These are phyloP conservation scores for Fusarium duplospermum DNA, from an alignment of 2,329 filamentous ascomycete genomes.

Conservation along the genomic window DNA sequence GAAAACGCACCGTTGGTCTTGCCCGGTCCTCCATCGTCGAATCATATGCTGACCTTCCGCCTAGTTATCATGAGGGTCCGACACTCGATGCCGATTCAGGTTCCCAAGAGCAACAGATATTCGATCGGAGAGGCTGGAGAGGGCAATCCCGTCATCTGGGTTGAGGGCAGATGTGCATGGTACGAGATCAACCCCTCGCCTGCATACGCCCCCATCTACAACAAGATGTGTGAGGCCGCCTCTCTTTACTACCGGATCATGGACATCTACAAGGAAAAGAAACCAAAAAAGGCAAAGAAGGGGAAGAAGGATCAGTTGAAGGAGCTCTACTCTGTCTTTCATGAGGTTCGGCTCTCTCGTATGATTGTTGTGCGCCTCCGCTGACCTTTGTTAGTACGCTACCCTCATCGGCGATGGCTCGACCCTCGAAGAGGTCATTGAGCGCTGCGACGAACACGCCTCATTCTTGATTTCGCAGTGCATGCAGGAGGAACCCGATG, in stretches of 20 bases:
- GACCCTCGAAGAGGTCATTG: constrained; percentile 61
- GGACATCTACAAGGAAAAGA: constrained; percentile 61
- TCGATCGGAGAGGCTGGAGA: constrained; percentile 65
- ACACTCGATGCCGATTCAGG: constrained; percentile 59
- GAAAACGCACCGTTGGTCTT: constrained; percentile 51
- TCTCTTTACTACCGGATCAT: constrained; percentile 72
- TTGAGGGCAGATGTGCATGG: constrained; percentile 69
- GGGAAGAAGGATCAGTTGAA: constrained; percentile 45
- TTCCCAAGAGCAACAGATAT: constrained; percentile 61
- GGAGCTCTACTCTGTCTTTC: constrained; percentile 48
- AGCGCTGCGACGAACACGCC: constrained; percentile 61
- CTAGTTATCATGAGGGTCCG: constrained; percentile 50
- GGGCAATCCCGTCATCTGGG: constrained; percentile 72
- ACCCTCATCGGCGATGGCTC: constrained; percentile 64
- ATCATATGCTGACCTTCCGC: constrained; percentile 24
- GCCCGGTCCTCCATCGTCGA: neutral
- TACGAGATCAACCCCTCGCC: constrained; percentile 72
- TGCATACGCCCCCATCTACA: constrained; percentile 66
- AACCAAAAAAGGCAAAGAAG: constrained; percentile 46
- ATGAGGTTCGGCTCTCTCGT: constrained; percentile 40
- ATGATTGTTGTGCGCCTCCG: neutral
- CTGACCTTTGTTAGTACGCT: constrained; percentile 56
- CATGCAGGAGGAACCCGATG: constrained; percentile 49
- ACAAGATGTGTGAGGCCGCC: constrained; percentile 72
- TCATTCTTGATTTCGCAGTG: constrained; percentile 66